Conservation (phyloP, 805 yeast genomes). For the Kodamaea nitidulidarum region DNA sequence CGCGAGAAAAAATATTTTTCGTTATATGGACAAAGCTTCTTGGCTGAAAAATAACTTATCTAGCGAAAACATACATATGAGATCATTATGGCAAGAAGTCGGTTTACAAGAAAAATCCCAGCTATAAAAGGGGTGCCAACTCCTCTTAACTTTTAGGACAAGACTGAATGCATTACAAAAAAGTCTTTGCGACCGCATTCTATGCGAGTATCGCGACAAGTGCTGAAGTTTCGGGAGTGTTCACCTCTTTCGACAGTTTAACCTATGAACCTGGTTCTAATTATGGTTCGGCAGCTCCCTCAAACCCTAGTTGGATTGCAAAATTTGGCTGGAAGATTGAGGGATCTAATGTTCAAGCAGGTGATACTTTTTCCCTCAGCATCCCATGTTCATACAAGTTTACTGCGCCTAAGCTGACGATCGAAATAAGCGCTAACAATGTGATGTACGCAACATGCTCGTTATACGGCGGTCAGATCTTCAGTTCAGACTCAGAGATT, state of each 20-base stretch:
- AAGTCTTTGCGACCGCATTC: neutral
- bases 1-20: too few relatives aligned
- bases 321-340: slow-evolving; percentile 19
- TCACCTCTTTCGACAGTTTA: slow-evolving; percentile 14
- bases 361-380: slow-evolving; percentile 25
- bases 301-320: slow-evolving; percentile 17
- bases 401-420: slow-evolving; percentile 9
- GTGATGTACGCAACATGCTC: slow-evolving; percentile 11
- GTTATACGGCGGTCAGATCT: slow-evolving; percentile 7
- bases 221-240: slow-evolving; percentile 15
- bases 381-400: slow-evolving; percentile 26
- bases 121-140: too few relatives aligned
- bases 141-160: too few relatives aligned
- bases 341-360: slow-evolving; percentile 14
- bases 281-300: slow-evolving; percentile 5
- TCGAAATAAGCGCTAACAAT: slow-evolving; percentile 10
- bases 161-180: neutral
- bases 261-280: slow-evolving; percentile 10
- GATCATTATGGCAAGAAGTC: too few relatives aligned
- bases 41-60: too few relatives aligned
- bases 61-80: too few relatives aligned
- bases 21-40: too few relatives aligned
- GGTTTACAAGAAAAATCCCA: too few relatives aligned
- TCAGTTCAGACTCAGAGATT: slow-evolving; percentile 11
- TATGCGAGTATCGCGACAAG: slow-evolving; percentile 5